Conservation (phyloP, 2,329 filamentous ascomycete genomes). For the Mycocentrospora acerina region DNA sequence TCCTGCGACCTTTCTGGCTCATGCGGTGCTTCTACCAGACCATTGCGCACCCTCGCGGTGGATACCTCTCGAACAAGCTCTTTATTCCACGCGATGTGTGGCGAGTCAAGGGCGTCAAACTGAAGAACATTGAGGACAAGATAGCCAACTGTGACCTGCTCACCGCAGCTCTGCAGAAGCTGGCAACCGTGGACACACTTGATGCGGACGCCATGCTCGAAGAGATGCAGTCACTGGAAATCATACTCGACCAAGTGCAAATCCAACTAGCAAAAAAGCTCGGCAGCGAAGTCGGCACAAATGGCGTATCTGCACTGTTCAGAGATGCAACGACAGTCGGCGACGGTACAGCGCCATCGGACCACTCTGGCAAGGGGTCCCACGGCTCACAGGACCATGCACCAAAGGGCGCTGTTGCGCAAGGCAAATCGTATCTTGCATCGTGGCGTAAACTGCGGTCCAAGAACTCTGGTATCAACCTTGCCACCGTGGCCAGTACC, state of each 20-base stretch:
- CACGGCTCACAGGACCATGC: constrained; percentile 35
- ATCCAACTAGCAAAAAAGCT: constrained; percentile 75
- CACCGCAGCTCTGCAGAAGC: constrained; percentile 82
- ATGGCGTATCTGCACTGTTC: constrained; percentile 72
- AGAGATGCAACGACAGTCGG: constrained; percentile 60
- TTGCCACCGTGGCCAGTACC: constrained; percentile 52
- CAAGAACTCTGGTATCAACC: constrained; percentile 72
- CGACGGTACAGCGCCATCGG: constrained; percentile 26
- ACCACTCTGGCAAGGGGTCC: constrained; percentile 26
- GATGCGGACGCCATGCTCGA: constrained; percentile 91
- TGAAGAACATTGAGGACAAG: constrained; percentile 91
- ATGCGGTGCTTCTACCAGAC: constrained; percentile 95
- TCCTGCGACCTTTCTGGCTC: constrained; percentile 96
- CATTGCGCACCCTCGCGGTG: constrained; percentile 84
- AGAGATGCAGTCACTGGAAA: constrained; percentile 89
- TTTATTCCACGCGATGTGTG: constrained; percentile 93
- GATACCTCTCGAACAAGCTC: constrained; percentile 86
- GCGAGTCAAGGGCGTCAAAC: constrained; percentile 89
- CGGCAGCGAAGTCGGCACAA: constrained; percentile 88
- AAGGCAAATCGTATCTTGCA: constrained; percentile 72
- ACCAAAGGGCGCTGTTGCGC: constrained; percentile 36
- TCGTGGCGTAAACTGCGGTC: constrained; percentile 88
- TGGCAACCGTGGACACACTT: constrained; percentile 79
- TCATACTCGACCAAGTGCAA: constrained; percentile 84
- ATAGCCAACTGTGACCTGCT: constrained; percentile 87